These are phyloP conservation scores for Myriangium duriaei DNA, from an alignment of 2,329 filamentous ascomycete genomes.

Conservation along the genomic window DNA sequence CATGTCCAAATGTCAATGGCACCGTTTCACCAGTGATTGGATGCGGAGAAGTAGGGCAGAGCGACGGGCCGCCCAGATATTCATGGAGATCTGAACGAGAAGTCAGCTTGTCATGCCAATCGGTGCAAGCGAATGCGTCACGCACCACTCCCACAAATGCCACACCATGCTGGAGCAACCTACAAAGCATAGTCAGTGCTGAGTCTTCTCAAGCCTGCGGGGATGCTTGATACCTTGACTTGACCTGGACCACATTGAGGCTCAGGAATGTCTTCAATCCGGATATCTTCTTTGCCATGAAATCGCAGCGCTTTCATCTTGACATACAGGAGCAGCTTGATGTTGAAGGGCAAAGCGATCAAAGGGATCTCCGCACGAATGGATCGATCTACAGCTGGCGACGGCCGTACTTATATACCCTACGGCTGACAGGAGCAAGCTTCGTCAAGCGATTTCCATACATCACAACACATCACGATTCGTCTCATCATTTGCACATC, in stretches of 20 bases:
- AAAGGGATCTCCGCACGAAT: no score
- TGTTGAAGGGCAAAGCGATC: no score
- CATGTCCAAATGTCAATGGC: slow-evolving; percentile 42
- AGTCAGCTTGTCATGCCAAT: not conserved
- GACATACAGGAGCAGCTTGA: no score
- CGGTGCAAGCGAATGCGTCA: not conserved
- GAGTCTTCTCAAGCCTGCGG: no score
- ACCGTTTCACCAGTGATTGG: slow-evolving; percentile 41
- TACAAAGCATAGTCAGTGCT: slow-evolving; percentile 1
- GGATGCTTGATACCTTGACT: slow-evolving; percentile 18
- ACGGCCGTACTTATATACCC: no score
- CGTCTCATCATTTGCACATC: no score
- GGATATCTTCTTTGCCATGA: slow-evolving; percentile 25
- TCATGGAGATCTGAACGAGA: slow-evolving; percentile 20
- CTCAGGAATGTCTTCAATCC: slow-evolving; percentile 22
- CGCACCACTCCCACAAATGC: slow-evolving; percentile 19
- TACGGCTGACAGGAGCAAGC: no score
- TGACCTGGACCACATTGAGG: slow-evolving; percentile 23
- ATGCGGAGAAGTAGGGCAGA: slow-evolving; percentile 40
- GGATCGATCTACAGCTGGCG: no score
- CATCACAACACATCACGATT: no score
- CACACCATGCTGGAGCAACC: slow-evolving; percentile 26
- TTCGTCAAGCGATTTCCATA: no score
- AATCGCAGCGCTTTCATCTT: slow-evolving; percentile 28
- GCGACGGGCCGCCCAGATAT: slow-evolving; percentile 23